A percentile compares a stretch with the other conserved stretches of the same genome.
Evolutionary conservation across 2,329 filamentous ascomycete genomes (phyloP).

Genomic region (Epichloe gansuensis): DNA sequence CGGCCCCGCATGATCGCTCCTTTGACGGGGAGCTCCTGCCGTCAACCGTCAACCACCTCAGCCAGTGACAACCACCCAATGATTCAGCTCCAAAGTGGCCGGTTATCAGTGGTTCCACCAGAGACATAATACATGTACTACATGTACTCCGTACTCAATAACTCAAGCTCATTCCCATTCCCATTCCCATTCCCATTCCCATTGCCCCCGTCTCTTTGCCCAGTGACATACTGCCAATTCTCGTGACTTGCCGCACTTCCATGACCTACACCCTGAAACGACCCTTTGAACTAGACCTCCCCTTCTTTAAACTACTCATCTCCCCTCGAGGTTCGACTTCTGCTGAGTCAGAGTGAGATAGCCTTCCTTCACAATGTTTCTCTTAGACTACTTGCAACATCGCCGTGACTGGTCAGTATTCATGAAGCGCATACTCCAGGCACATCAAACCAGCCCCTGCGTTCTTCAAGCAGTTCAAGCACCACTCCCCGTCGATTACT

Average conservation of each 20-base stretch:
- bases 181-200: background rate
- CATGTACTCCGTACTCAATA: too few species aligned
- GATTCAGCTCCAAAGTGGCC: background rate
- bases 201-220: background rate
- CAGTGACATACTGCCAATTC: background rate
- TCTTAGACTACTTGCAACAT: constrained; percentile 55
- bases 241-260: constrained; percentile 8
- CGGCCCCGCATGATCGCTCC: background rate
- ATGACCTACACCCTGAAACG: background rate
- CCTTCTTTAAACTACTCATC: background rate
- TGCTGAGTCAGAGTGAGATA: background rate
- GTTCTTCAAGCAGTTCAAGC: background rate
- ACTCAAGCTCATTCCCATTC: background rate
- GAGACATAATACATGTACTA: background rate
- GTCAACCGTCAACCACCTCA: background rate
- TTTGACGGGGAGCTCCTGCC: background rate
- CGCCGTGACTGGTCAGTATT: constrained; percentile 50
- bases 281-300: background rate
- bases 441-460: background rate
- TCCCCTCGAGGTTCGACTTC: background rate
- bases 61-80: background rate
- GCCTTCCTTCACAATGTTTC: constrained; percentile 22
- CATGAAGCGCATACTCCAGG: background rate
- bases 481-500: background rate
- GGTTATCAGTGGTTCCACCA: constrained; percentile 7